Conservation (phyloP, 1,284 basidiomycete species). For the Phylloporus sp. region DNA sequence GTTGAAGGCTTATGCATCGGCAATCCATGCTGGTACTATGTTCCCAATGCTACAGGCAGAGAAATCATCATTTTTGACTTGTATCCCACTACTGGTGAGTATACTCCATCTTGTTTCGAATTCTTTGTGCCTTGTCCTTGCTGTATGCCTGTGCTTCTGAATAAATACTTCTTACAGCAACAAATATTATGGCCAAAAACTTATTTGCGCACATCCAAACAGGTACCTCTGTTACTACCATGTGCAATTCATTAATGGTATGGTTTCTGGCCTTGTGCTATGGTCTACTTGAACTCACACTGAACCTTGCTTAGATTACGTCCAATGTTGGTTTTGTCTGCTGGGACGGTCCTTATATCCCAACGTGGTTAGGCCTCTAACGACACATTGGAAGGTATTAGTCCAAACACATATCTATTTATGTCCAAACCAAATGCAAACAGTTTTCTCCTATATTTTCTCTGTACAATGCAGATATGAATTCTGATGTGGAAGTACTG, state of each 20-base stretch:
- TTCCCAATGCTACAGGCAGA: slow-evolving; percentile 33
- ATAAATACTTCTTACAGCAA: slow-evolving; percentile 29
- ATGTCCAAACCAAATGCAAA: slow-evolving; percentile 33
- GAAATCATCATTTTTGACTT: background rate
- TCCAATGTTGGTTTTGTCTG: slow-evolving; percentile 15
- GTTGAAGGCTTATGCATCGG: background rate
- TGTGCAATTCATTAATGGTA: slow-evolving; percentile 59
- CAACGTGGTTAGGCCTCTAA: no score
- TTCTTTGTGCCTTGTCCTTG: background rate
- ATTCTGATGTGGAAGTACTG: no score
- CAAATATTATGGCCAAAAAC: slow-evolving; percentile 50
- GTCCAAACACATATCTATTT: slow-evolving; percentile 30
- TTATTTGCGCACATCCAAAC: slow-evolving; percentile 48
- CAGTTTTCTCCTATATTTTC: slow-evolving; percentile 28
- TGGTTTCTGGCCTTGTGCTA: slow-evolving; percentile 17
- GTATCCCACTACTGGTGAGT: background rate
- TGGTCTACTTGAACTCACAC: background rate
- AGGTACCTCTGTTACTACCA: slow-evolving; percentile 46
- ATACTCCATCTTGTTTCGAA: background rate
- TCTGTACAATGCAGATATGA: no score
- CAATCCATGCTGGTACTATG: background rate
- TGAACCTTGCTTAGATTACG: slow-evolving; percentile 40
- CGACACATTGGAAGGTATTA: no score
- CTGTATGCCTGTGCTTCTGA: background rate
- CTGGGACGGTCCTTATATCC: no score